Evolutionary conservation across 2,329 filamentous ascomycete genomes (phyloP).

Genomic region (Aspergillus ochraceus): DNA sequence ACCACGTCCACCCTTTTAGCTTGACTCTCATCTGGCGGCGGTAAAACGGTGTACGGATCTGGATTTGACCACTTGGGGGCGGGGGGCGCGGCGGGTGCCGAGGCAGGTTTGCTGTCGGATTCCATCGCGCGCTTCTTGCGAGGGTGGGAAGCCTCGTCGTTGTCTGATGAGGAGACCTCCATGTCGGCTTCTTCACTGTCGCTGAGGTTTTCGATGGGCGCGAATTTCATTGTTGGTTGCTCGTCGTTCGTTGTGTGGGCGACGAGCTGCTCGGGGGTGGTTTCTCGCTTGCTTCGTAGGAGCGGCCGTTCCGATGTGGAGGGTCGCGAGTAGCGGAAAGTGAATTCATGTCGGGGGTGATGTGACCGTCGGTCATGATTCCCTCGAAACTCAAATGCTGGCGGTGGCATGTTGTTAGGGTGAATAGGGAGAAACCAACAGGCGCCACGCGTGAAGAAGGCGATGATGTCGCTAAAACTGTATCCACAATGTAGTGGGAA

Average conservation of each 20-base stretch:
- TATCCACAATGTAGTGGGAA: neutral
- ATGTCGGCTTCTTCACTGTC: constrained; percentile 50
- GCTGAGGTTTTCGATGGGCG: constrained; percentile 39
- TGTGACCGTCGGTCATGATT: constrained; percentile 28
- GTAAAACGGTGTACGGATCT: constrained; percentile 86
- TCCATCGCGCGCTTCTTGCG: constrained; percentile 41
- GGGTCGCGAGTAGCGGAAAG: constrained; percentile 40
- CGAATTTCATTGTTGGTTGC: constrained; percentile 35
- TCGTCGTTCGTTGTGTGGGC: constrained; percentile 22
- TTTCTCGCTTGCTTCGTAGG: constrained; percentile 33
- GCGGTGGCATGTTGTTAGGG: constrained; percentile 21
- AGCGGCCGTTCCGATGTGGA: constrained; percentile 40
- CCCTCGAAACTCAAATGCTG: constrained; percentile 36
- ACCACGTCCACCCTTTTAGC: constrained; percentile 84
- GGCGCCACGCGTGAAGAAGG: neutral
- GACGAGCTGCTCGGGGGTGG: constrained; percentile 37
- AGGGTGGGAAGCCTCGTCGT: constrained; percentile 33
- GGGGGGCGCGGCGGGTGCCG: constrained; percentile 26
- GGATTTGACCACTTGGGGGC: constrained; percentile 91
- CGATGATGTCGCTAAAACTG: neutral
- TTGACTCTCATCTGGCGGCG: constrained; percentile 71
- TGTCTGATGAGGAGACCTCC: constrained; percentile 43
- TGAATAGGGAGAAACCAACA: neutral
- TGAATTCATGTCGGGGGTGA: constrained; percentile 34
- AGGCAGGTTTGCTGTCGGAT: constrained; percentile 13